phyloP scores from a whole-genome alignment of 441 rosid genomes.

The Eugenia klotzschiana region DNA sequence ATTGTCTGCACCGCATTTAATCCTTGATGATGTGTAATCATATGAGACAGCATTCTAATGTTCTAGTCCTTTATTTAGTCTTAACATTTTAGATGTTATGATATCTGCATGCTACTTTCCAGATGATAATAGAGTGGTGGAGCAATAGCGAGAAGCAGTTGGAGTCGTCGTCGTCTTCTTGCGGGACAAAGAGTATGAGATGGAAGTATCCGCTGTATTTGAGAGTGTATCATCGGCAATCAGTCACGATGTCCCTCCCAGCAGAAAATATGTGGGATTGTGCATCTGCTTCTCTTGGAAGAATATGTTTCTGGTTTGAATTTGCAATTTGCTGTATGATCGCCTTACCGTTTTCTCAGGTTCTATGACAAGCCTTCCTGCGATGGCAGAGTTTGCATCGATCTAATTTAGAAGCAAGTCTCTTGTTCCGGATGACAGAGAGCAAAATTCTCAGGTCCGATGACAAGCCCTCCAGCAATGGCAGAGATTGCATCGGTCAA shows the following conservation, averaged over 20 bases:
- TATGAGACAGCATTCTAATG: neutral
- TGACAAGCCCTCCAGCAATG: neutral
- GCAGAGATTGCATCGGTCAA: neutral
- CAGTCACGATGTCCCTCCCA: neutral
- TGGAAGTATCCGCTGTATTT: neutral
- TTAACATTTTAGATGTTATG: neutral
- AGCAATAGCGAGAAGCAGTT: neutral
- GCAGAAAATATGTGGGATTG: neutral
- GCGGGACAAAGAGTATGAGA: neutral
- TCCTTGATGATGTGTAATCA: neutral
- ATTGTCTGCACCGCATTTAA: neutral
- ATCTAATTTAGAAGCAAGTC: neutral
- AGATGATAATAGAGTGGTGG: neutral
- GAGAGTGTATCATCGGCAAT: neutral
- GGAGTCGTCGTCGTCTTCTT: neutral
- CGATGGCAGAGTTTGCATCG: neutral
- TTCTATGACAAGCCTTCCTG: neutral
- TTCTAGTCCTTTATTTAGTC: neutral
- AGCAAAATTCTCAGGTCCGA: neutral
- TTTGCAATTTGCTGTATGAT: neutral
- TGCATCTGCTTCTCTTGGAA: neutral
- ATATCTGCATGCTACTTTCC: neutral
- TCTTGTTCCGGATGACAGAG: neutral
- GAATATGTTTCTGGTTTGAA: neutral
- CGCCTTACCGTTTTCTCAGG: neutral